A percentile compares a stretch with the other conserved stretches of the same genome.
phyloP scores from a whole-genome alignment of 345 rosid genomes.

The Rhodamnia rubescens region DNA sequence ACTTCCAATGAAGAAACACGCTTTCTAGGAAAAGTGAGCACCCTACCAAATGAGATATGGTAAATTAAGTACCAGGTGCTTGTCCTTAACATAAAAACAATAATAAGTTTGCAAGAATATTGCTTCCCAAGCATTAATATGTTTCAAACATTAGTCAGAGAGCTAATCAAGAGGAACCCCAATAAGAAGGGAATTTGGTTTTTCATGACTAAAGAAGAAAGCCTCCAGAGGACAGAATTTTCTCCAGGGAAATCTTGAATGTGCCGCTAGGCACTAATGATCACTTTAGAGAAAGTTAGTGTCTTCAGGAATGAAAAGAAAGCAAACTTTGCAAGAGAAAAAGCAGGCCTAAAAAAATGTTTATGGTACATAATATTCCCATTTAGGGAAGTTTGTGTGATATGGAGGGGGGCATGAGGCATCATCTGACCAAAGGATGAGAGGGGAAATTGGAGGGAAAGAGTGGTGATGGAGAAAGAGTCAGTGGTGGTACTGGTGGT shows the following conservation, averaged over 20 bases:
- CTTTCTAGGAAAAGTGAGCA: neutral
- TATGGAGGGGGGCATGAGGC: slow-evolving; percentile 11
- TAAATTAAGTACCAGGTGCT: neutral
- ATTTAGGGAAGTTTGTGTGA: slow-evolving; percentile 3
- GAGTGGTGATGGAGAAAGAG: slow-evolving; percentile 21
- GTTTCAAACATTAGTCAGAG: neutral
- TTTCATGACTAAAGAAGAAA: slow-evolving; percentile 1
- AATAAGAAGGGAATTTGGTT: neutral
- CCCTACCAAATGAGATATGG: neutral
- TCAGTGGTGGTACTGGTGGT: slow-evolving; percentile 10
- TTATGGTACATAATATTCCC: slow-evolving; percentile 23
- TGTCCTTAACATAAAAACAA: neutral
- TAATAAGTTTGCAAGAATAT: neutral
- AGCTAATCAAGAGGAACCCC: neutral
- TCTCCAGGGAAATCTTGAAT: neutral
- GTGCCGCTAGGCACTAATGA: slow-evolving; percentile 24
- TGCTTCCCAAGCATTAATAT: neutral
- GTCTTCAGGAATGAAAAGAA: slow-evolving; percentile 6
- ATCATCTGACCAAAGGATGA: slow-evolving; percentile 12
- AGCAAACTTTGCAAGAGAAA: neutral
- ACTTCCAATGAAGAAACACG: neutral
- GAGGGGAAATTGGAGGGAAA: slow-evolving; percentile 5
- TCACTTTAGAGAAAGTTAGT: slow-evolving; percentile 17
- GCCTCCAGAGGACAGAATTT: neutral
- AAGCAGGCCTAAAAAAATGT: neutral